Conservation (phyloP, 441 rosid species). For the Croton setiger region DNA sequence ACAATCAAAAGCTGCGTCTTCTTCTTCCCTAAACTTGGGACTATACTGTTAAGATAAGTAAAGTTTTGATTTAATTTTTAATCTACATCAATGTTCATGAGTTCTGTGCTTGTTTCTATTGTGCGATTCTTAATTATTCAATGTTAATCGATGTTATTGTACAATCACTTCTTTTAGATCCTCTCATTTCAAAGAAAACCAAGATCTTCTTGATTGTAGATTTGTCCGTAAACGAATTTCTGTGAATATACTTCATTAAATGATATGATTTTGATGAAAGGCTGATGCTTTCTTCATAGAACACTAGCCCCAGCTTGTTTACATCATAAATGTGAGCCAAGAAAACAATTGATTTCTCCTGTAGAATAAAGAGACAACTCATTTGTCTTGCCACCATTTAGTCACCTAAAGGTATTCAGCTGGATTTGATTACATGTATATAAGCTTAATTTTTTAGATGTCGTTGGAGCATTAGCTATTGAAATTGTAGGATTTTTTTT, state of each 20-base stretch:
- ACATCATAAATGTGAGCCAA: conserved; percentile 25
- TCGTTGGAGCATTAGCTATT: no score
- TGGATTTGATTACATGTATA: no score
- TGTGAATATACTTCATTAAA: conserved; percentile 16
- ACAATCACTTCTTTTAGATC: conserved; percentile 34
- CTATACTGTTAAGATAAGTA: no score
- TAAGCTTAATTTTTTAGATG: no score
- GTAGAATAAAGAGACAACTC: conserved; percentile 36
- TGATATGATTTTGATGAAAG: conserved; percentile 13
- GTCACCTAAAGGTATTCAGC: no score
- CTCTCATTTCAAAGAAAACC: conserved; percentile 30
- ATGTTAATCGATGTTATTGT: background rate
- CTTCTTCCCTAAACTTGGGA: no score
- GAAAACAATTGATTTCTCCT: conserved; percentile 29
- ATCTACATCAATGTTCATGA: no score
- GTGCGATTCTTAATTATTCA: no score
- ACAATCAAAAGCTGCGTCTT: no score
- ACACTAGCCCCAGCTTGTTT: conserved; percentile 27
- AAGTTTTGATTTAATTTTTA: no score
- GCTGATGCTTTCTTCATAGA: conserved; percentile 11
- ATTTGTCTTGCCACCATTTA: conserved; percentile 22
- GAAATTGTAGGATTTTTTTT: no score
- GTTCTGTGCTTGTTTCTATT: no score
- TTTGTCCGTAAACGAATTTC: conserved; percentile 25
- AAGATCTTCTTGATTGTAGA: conserved; percentile 24